A percentile compares a stretch with the other conserved stretches of the same genome.
Evolutionary conservation across 2,329 filamentous ascomycete species (phyloP).

Genomic region (Bertia moriformis): DNA sequence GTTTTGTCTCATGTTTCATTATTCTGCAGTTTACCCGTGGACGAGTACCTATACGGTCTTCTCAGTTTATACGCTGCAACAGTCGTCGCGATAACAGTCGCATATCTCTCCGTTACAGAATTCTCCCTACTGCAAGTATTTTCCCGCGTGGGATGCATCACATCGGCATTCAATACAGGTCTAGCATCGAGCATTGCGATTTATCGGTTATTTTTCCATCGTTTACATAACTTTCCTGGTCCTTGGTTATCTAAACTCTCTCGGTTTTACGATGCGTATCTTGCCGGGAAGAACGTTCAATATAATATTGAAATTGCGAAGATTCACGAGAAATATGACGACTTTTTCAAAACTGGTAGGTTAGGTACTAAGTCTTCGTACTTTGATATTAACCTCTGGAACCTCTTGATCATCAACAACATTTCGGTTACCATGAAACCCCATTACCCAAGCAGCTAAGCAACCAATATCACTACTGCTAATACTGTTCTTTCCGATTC

Average conservation of each 20-base stretch:
- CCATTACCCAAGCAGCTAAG: too few species aligned
- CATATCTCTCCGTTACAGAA: too few species aligned
- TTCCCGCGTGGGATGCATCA: background rate
- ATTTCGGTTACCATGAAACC: too few species aligned
- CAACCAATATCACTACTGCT: too few species aligned
- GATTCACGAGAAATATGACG: constrained; percentile 17
- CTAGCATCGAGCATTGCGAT: constrained; percentile 15
- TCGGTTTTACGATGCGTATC: constrained; percentile 11
- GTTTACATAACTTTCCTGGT: constrained; percentile 15
- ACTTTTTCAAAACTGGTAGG: constrained; percentile 18
- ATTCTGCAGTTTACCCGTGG: background rate
- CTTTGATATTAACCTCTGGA: too few species aligned
- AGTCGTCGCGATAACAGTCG: background rate
- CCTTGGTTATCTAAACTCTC: constrained; percentile 15
- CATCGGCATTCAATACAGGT: constrained; percentile 5
- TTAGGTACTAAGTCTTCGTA: too few species aligned
- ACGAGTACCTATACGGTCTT: background rate
- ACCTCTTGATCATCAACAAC: too few species aligned
- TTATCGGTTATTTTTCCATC: constrained; percentile 17
- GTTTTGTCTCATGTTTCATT: background rate
- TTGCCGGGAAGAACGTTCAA: constrained; percentile 9
- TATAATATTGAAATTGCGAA: constrained; percentile 10
- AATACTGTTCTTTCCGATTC: too few species aligned
- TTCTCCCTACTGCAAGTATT: background rate
- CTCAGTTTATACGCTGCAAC: background rate